Conservation (phyloP, 768 basidiomycete genomes). For the Amanita exitialis region DNA sequence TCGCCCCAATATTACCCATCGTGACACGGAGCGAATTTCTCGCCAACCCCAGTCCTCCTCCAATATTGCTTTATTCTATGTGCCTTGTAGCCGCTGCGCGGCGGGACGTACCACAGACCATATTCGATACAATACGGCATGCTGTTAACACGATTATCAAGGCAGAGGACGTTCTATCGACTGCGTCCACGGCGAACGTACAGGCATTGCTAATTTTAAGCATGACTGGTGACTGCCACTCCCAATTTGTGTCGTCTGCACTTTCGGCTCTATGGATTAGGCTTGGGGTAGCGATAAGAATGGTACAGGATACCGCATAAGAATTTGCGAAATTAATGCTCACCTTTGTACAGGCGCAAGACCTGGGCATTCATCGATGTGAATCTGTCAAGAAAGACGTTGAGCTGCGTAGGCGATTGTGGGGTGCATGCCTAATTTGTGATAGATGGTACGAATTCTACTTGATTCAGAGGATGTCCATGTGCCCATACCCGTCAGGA, state of each 20-base stretch:
- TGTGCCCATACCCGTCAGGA: constrained; percentile 33
- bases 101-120: constrained; percentile 69
- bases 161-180: constrained; percentile 84
- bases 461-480: constrained; percentile 3
- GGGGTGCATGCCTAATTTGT: constrained; percentile 91
- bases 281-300: constrained; percentile 81
- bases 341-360: constrained; percentile 65
- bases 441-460: constrained; percentile 69
- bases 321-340: constrained; percentile 3
- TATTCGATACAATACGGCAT: constrained; percentile 87
- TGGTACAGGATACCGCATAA: constrained; percentile 42
- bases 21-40: constrained; percentile 86
- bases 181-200: constrained; percentile 76
- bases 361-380: constrained; percentile 89
- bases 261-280: constrained; percentile 82
- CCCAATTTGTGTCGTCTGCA: constrained; percentile 78
- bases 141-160: constrained; percentile 84
- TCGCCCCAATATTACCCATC: constrained; percentile 83
- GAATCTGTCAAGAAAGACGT: constrained; percentile 79
- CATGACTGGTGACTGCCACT: constrained; percentile 87
- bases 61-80: constrained; percentile 86
- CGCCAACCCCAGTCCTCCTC: constrained; percentile 58
- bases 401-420: constrained; percentile 81
- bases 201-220: constrained; percentile 80
- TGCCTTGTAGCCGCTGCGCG: constrained; percentile 86